These are phyloP conservation scores for Aspergillus melleus DNA, from an alignment of 2,329 filamentous ascomycete species.

Conservation along the genomic window DNA sequence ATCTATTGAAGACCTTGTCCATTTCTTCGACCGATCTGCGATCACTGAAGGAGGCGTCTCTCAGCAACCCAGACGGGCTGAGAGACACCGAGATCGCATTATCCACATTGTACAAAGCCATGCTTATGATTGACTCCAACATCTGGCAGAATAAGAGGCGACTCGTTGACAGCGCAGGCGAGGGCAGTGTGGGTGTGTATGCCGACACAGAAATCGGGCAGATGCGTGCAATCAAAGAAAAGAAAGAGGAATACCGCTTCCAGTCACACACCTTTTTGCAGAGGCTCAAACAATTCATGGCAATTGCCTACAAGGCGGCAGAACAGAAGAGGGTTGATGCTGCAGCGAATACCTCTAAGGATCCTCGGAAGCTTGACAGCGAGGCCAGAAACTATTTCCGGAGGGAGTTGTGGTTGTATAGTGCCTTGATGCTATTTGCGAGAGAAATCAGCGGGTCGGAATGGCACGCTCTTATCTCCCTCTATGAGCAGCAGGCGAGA, in stretches of 20 bases:
- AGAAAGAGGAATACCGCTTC: conserved; percentile 82
- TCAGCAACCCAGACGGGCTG: conserved; percentile 70
- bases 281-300: conserved; percentile 78
- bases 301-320: conserved; percentile 73
- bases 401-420: conserved; percentile 80
- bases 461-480: conserved; percentile 76
- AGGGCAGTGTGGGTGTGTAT: conserved; percentile 55
- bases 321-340: conserved; percentile 68
- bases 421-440: conserved; percentile 81
- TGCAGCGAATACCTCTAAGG: conserved; percentile 45
- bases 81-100: conserved; percentile 76
- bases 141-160: conserved; percentile 60
- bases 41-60: conserved; percentile 69
- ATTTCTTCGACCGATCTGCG: conserved; percentile 76
- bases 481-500: conserved; percentile 76
- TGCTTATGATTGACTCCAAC: conserved; percentile 88
- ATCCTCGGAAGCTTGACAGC: conserved; percentile 64
- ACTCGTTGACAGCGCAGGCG: conserved; percentile 43
- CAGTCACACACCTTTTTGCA: conserved; percentile 76
- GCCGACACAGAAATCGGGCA: conserved; percentile 73
- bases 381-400: conserved; percentile 71
- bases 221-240: conserved; percentile 93
- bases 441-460: conserved; percentile 78
- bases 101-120: conserved; percentile 82
- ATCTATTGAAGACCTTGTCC: conserved; percentile 84